phyloP scores from a whole-genome alignment of 768 basidiomycete species.

The Serendipita sp. region DNA sequence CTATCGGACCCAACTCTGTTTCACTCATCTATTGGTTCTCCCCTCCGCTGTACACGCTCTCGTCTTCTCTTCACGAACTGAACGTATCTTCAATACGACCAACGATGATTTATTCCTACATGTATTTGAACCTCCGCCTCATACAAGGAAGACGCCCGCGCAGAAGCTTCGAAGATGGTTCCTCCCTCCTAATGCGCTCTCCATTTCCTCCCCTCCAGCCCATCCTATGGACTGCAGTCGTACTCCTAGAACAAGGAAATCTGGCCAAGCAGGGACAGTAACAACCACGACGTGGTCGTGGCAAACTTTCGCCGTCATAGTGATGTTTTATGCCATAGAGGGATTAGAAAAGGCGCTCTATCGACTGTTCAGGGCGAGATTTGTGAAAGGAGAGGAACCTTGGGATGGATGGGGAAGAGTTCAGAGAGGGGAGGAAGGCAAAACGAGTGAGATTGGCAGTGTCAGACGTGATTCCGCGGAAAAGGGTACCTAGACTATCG shows the following conservation, averaged over 20 bases:
- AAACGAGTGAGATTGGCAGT: background rate
- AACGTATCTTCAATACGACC: slow-evolving; percentile 24
- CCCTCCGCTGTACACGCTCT: slow-evolving; percentile 31
- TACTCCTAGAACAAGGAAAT: slow-evolving; percentile 17
- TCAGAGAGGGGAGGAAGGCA: background rate
- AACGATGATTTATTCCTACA: slow-evolving; percentile 22
- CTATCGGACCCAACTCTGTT: slow-evolving; percentile 32
- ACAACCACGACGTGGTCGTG: slow-evolving; percentile 12
- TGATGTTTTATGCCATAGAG: slow-evolving; percentile 19
- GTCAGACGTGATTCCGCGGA: background rate
- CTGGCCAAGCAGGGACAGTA: slow-evolving; percentile 10
- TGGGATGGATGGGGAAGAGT: slow-evolving; percentile 32
- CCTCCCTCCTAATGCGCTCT: background rate
- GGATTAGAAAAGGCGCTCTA: slow-evolving; percentile 27
- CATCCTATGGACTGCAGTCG: slow-evolving; percentile 10
- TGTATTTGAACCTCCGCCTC: slow-evolving; percentile 19
- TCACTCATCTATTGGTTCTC: slow-evolving; percentile 29
- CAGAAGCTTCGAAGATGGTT: background rate
- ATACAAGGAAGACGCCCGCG: background rate
- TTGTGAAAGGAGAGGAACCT: slow-evolving; percentile 38
- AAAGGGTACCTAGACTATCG: no score
- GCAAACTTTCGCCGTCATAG: slow-evolving; percentile 14
- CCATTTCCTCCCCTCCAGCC: slow-evolving; percentile 9
- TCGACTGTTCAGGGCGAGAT: slow-evolving; percentile 24
- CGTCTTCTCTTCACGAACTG: slow-evolving; percentile 21